Evolutionary conservation across 2,329 filamentous ascomycete genomes (phyloP).

Genomic region (Fusarium pseudonygamai): DNA sequence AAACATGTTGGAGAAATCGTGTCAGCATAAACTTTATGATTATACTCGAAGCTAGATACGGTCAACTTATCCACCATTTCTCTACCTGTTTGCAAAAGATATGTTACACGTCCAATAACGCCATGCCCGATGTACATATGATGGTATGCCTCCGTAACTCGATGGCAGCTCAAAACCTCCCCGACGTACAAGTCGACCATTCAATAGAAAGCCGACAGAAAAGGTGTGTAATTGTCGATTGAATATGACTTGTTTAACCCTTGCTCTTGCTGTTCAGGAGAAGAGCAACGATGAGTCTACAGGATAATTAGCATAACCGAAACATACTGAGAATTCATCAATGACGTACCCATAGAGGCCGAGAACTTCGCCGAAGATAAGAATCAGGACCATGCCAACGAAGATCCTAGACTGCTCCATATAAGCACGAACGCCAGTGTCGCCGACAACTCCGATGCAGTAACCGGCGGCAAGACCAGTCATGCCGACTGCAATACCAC

Average conservation of each 20-base stretch:
- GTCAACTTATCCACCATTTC: conserved; percentile 37
- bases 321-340: background rate
- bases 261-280: conserved; percentile 90
- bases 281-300: conserved; percentile 87
- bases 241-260: conserved; percentile 53
- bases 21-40: conserved; percentile 10
- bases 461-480: conserved; percentile 95
- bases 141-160: conserved; percentile 43
- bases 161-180: conserved; percentile 20
- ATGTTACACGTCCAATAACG: conserved; percentile 51
- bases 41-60: conserved; percentile 33
- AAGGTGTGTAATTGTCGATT: background rate
- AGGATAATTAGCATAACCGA: conserved; percentile 3
- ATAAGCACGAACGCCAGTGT: conserved; percentile 91
- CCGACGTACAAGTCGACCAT: conserved; percentile 24
- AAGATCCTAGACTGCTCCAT: conserved; percentile 97
- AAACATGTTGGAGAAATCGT: background rate
- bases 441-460: conserved; percentile 94
- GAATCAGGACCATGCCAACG: conserved; percentile 97
- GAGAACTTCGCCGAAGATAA: conserved; percentile 98
- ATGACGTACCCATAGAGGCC: conserved; percentile 88
- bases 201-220: background rate
- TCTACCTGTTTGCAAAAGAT: conserved; percentile 46
- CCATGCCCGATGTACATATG: conserved; percentile 52
- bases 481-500: conserved; percentile 89